Percentiles rank a stretch among this genome's conserved stretches.
phyloP scores from a whole-genome alignment of 495 filamentous ascomycete species.

The Neurospora sp. region DNA sequence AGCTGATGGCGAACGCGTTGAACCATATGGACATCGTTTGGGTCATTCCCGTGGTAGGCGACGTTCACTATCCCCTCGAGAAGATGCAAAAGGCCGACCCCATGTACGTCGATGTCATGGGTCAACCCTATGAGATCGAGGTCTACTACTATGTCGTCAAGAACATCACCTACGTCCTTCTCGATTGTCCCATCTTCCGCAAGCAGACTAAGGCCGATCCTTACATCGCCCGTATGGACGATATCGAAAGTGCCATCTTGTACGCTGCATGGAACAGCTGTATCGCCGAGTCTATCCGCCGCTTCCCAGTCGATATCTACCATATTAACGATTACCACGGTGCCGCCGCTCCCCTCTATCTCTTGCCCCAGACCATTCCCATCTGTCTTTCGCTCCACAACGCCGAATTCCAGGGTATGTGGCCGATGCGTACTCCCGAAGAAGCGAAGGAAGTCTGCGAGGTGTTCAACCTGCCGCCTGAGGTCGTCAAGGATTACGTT shows the following conservation, averaged over 20 bases:
- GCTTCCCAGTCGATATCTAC: conserved; percentile 60
- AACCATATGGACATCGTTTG: conserved; percentile 60
- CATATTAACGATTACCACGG: conserved; percentile 80
- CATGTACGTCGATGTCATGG: conserved; percentile 58
- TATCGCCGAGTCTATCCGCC: conserved; percentile 51
- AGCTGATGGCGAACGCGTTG: conserved; percentile 62
- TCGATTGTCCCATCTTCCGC: conserved; percentile 63
- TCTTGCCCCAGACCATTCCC: conserved; percentile 52
- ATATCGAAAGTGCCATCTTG: conserved; percentile 60
- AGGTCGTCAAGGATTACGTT: conserved; percentile 46
- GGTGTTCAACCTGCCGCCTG: conserved; percentile 53
- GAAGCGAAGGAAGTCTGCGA: conserved; percentile 60
- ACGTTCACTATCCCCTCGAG: conserved; percentile 54
- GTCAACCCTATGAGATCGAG: conserved; percentile 51
- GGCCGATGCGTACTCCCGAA: conserved; percentile 61
- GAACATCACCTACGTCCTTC: conserved; percentile 64
- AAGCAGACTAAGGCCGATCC: conserved; percentile 57
- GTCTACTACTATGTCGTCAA: conserved; percentile 55
- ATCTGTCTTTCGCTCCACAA: conserved; percentile 44
- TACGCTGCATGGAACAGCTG: conserved; percentile 70
- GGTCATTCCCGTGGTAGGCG: conserved; percentile 69
- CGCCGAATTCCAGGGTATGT: conserved; percentile 65
- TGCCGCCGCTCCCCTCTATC: conserved; percentile 59
- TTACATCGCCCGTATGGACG: conserved; percentile 66
- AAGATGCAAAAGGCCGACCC: conserved; percentile 42